Evolutionary conservation across 2,329 filamentous ascomycete genomes (phyloP).

Genomic region (Lecanicillium sp.): DNA sequence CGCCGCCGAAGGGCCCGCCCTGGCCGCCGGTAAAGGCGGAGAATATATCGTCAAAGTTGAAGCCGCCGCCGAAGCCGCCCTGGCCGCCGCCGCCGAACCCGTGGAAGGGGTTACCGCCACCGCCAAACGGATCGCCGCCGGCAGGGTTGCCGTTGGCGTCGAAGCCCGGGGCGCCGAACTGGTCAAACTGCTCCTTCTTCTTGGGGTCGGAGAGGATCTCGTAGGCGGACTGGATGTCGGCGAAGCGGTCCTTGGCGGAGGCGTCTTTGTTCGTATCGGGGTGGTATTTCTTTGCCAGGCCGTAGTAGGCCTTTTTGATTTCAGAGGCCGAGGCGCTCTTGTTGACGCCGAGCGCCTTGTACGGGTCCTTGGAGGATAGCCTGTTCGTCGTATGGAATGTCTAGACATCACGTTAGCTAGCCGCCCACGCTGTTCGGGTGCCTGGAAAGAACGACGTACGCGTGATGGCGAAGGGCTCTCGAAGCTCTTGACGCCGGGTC

Average conservation of each 20-base stretch:
- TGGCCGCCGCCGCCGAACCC: conserved; percentile 52
- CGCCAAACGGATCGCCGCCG: conserved; percentile 55
- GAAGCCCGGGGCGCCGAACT: conserved; percentile 83
- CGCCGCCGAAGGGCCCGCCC: conserved; percentile 47
- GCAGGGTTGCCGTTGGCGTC: conserved; percentile 64
- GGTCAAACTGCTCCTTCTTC: conserved; percentile 88
- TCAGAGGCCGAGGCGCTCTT: conserved; percentile 77
- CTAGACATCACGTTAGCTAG: no score
- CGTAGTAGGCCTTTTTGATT: conserved; percentile 98
- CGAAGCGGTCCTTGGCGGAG: conserved; percentile 89
- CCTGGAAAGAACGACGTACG: conserved; percentile 26
- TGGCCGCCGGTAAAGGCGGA: conserved; percentile 66
- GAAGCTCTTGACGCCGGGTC: conserved; percentile 16
- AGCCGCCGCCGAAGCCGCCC: conserved; percentile 71
- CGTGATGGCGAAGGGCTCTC: conserved; percentile 20
- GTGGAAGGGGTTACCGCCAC: conserved; percentile 58
- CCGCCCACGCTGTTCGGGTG: no score
- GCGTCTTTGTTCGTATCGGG: conserved; percentile 97
- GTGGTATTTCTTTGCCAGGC: conserved; percentile 93
- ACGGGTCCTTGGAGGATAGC: conserved; percentile 67
- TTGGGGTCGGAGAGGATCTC: conserved; percentile 88
- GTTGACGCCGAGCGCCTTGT: conserved; percentile 75
- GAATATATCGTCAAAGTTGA: conserved; percentile 96
- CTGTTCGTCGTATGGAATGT: conserved; percentile 56
- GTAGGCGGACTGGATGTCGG: conserved; percentile 88